Base-by-base conservation (phyloP, 2,329 filamentous ascomycete genomes). In the Neopestalotiopsis sp. region DNA sequence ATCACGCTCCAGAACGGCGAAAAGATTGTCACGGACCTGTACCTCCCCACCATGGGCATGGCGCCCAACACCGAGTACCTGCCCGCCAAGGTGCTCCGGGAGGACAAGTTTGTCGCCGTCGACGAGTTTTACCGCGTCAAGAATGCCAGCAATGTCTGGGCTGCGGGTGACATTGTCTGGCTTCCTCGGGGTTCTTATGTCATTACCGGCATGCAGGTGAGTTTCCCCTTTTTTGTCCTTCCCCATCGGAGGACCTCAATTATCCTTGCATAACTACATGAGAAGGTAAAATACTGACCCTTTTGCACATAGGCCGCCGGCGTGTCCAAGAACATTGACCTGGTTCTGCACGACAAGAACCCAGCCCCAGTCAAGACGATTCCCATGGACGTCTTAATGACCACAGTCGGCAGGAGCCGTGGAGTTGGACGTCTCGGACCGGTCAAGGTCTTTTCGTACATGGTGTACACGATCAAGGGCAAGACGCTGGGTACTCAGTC, bases 11-110 rank as follows among this genome's bases (percentile, higher is more conserved):
- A 78, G 42, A 79, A 78, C 69, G 85, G 85, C 70, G 81, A 84
- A 70, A 84, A 77, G 64, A 73, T 89, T 69, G 72, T 78, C 7
- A 87, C 87, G 1, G 88, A 90, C 73, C 69, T 87, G n/a, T 88
- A 88, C 76, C 79, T 90, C 30, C 84, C 88, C 5, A 87, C 88
- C 4, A 83, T 85, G 73, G 89, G 89, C 40, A 77, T 89, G 56
- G 74, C 80, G 24, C 85, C 88, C 59, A 90, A 90, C 77, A 84
- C 85, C 4, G 83, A 84, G 56, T 90, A 83, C 75, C 72, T 90
- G 4, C 84, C 85, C 1, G 75, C 73, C 4, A 74, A 76, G 57
- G 78, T 85, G 69, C 80, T 89, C 5, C 83, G 81, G 24, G 80
- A 82, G 24, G 78, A 75, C 63, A 82, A 81, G 66, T 84, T 83